Evolutionary conservation across 495 filamentous ascomycete species (phyloP).

Genomic region (Penicillium soppii): DNA sequence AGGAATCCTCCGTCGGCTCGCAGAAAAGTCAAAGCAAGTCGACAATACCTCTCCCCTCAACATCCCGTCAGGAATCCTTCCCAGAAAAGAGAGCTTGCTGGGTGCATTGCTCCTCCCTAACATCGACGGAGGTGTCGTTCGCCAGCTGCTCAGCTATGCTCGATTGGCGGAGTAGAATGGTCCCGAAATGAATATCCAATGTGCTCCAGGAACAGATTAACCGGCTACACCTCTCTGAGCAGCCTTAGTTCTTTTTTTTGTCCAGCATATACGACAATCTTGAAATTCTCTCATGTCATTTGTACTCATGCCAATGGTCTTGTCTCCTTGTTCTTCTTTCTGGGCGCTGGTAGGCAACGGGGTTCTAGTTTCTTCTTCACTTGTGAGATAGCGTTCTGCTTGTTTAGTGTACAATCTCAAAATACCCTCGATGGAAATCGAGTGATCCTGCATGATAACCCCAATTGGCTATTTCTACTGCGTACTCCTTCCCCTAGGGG

Average conservation of each 20-base stretch:
- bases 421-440: slow-evolving; percentile 38
- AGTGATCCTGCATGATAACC: slow-evolving; percentile 32
- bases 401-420: slow-evolving; percentile 43
- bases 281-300: slow-evolving; percentile 31
- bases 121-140: slow-evolving; percentile 60
- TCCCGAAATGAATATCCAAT: not conserved
- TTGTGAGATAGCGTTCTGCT: slow-evolving; percentile 39
- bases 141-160: slow-evolving; percentile 71
- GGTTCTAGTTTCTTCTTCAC: slow-evolving; percentile 19
- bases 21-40: slow-evolving; percentile 68
- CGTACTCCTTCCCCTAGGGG: too few species aligned
- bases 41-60: slow-evolving; percentile 41
- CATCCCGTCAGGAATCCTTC: slow-evolving; percentile 65
- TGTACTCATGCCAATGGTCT: slow-evolving; percentile 31
- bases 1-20: slow-evolving; percentile 64
- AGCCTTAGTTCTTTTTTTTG: slow-evolving; percentile 11
- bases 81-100: slow-evolving; percentile 68
- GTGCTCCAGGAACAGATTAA: not conserved
- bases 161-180: slow-evolving; percentile 52
- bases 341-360: slow-evolving; percentile 26
- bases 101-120: slow-evolving; percentile 63
- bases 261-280: slow-evolving; percentile 25
- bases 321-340: slow-evolving; percentile 12
- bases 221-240: not conserved
- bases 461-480: slow-evolving; percentile 10